A percentile compares a stretch with the other conserved stretches of the same genome.
Evolutionary conservation across 2,329 filamentous ascomycete species (phyloP).

Genomic region (Exophiala bonariae): DNA sequence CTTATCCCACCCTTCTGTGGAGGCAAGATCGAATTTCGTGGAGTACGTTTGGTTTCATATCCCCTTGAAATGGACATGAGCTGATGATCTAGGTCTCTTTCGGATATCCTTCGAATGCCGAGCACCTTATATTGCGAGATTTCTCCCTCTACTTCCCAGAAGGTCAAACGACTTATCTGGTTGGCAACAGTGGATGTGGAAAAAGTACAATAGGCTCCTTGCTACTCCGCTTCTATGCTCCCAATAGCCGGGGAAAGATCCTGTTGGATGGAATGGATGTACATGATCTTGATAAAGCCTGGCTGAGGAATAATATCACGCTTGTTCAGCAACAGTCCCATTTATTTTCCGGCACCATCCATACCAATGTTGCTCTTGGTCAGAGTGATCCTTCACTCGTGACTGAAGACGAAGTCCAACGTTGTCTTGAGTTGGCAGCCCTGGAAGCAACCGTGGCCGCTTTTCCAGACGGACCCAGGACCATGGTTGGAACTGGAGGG

Average conservation of each 20-base stretch:
- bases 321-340: constrained; percentile 80
- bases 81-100: constrained; percentile 65
- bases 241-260: constrained; percentile 62
- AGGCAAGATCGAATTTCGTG: constrained; percentile 68
- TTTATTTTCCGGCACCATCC: constrained; percentile 79
- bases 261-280: constrained; percentile 66
- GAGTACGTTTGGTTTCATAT: constrained; percentile 53
- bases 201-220: constrained; percentile 88
- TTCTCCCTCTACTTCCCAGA: constrained; percentile 70
- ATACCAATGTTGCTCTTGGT: constrained; percentile 76
- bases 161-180: constrained; percentile 73
- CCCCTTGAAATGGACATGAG: background rate
- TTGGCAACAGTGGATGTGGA: constrained; percentile 85
- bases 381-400: constrained; percentile 51
- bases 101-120: constrained; percentile 71
- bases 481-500: constrained; percentile 68
- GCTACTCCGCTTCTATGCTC: constrained; percentile 73
- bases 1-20: constrained; percentile 47
- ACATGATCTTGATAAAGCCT: constrained; percentile 62
- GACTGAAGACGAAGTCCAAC: constrained; percentile 56
- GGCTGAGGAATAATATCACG: constrained; percentile 76
- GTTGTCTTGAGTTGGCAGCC: constrained; percentile 66
- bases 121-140: constrained; percentile 59
- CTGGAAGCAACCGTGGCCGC: constrained; percentile 66
- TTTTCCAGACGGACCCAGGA: constrained; percentile 71